These are phyloP conservation scores for Saposhnikovia divaricata DNA, from an alignment of 129 eudicot genomes.

Conservation along the genomic window DNA sequence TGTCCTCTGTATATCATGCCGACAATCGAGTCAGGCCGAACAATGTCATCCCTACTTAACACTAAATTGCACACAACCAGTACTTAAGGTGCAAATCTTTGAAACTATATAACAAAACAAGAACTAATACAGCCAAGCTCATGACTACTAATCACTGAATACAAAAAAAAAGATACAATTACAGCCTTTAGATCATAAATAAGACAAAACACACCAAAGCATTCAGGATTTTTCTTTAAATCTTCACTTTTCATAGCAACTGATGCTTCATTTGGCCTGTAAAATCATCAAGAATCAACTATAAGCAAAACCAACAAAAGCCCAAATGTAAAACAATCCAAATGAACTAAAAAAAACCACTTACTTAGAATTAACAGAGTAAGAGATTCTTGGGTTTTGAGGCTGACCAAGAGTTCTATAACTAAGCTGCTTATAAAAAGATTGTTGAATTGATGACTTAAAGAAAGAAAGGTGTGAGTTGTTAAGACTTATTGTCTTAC, in stretches of 20 bases:
- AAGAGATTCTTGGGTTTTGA: slow-evolving; percentile 30
- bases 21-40: too few species aligned
- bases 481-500: too few species aligned
- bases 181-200: slow-evolving; percentile 97
- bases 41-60: too few species aligned
- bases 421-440: slow-evolving; percentile 26
- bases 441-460: slow-evolving; percentile 34
- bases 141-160: neutral
- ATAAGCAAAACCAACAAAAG: neutral
- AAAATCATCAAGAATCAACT: slow-evolving; percentile 5
- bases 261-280: slow-evolving; percentile 63
- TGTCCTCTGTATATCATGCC: too few species aligned
- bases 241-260: slow-evolving; percentile 36
- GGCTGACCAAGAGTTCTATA: slow-evolving; percentile 20
- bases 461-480: too few species aligned
- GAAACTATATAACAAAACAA: neutral
- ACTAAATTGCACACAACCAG: neutral
- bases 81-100: neutral
- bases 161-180: slow-evolving; percentile 17
- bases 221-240: slow-evolving; percentile 45
- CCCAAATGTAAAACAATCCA: neutral
- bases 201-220: slow-evolving; percentile 90
- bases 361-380: slow-evolving; percentile 69
- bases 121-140: neutral
- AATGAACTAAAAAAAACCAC: neutral